Conservation (phyloP, 805 yeast species). For the Blastobotrys parvus region DNA sequence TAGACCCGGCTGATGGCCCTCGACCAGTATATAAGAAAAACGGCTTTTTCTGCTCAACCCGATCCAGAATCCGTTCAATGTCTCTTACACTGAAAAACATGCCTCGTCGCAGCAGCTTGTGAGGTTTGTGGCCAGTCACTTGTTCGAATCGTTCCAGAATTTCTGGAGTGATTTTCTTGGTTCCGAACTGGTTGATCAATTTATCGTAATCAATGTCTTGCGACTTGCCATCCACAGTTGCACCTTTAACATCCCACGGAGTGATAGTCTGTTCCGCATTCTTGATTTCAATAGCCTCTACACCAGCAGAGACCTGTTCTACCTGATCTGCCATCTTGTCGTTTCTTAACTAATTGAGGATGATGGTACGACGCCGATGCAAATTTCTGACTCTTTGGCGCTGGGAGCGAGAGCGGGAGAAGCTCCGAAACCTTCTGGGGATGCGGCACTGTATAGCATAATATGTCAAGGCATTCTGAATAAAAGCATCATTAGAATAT, state of each 20-base stretch:
- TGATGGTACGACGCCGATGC: too few species aligned
- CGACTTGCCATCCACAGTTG: conserved; percentile 89
- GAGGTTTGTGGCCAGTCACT: conserved; percentile 88
- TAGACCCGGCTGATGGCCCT: conserved; percentile 89
- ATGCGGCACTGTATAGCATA: too few species aligned
- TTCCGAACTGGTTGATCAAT: conserved; percentile 80
- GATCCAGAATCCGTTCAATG: conserved; percentile 57
- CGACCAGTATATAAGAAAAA: conserved; percentile 95
- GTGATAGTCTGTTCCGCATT: conserved; percentile 50
- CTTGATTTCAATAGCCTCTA: neutral
- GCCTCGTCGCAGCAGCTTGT: conserved; percentile 82
- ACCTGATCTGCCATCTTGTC: too few species aligned
- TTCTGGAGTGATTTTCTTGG: conserved; percentile 59
- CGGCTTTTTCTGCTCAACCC: conserved; percentile 91
- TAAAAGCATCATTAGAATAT: too few species aligned
- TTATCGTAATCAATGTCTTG: conserved; percentile 89
- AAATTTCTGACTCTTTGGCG: too few species aligned
- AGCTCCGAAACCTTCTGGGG: too few species aligned
- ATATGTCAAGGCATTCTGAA: too few species aligned
- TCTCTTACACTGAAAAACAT: conserved; percentile 83
- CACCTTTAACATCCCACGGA: conserved; percentile 99
- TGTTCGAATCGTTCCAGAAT: conserved; percentile 64
- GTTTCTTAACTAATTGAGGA: too few species aligned
- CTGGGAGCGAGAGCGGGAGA: too few species aligned
- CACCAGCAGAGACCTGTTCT: conserved; percentile 1